phyloP scores from a whole-genome alignment of 2,329 filamentous ascomycete genomes.

The Fusarium sp. region DNA sequence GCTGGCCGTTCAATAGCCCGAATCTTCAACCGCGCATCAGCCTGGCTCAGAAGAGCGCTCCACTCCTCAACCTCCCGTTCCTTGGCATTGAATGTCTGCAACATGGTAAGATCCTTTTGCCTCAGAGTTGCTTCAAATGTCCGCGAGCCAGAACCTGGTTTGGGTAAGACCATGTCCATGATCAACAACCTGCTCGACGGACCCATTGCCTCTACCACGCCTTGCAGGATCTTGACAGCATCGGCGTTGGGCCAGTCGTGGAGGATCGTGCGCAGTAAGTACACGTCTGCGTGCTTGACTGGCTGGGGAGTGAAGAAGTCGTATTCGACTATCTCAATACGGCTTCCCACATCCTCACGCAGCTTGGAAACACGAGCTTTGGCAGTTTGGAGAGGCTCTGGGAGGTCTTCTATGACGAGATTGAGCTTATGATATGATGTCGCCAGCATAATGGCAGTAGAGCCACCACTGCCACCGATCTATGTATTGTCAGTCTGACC shows the following conservation, averaged over 20 bases:
- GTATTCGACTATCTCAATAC: constrained; percentile 47
- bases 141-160: constrained; percentile 19
- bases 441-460: constrained; percentile 39
- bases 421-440: constrained; percentile 52
- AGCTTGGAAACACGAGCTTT: constrained; percentile 38
- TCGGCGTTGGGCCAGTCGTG: constrained; percentile 56
- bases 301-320: constrained; percentile 54
- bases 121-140: constrained; percentile 23
- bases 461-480: constrained; percentile 33
- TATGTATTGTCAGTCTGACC: neutral
- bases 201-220: constrained; percentile 19
- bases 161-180: constrained; percentile 42
- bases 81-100: constrained; percentile 37
- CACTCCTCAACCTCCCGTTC: constrained; percentile 35
- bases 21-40: constrained; percentile 17
- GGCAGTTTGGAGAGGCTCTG: constrained; percentile 2
- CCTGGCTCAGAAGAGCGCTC: constrained; percentile 13
- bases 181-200: constrained; percentile 24
- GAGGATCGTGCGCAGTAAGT: constrained; percentile 51
- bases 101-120: constrained; percentile 43
- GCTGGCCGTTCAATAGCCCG: constrained; percentile 27
- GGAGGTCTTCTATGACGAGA: constrained; percentile 55
- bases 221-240: constrained; percentile 49
- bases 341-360: constrained; percentile 29
- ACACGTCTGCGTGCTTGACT: constrained; percentile 48